Evolutionary conservation across 768 basidiomycete genomes (phyloP).

Genomic region (Leccinum subgranulosum): DNA sequence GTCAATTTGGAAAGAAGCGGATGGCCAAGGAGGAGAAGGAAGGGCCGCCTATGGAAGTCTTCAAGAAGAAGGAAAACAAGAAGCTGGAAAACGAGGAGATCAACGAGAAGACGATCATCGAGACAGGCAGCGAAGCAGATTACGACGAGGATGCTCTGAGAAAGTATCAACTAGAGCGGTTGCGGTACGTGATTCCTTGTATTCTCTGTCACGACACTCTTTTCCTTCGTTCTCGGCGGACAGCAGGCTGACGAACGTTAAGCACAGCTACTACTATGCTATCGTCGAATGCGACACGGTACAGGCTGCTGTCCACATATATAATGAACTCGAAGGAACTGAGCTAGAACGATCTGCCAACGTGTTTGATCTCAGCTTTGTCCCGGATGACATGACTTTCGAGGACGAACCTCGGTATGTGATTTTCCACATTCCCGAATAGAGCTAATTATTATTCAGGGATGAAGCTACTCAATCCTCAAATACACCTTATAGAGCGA

Average conservation of each 20-base stretch:
- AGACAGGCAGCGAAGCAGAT: conserved; percentile 61
- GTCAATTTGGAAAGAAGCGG: conserved; percentile 86
- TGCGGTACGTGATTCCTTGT: conserved; percentile 52
- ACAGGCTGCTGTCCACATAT: conserved; percentile 74
- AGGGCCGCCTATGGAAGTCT: conserved; percentile 85
- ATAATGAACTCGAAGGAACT: conserved; percentile 85
- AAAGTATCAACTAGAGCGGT: conserved; percentile 88
- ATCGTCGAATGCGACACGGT: conserved; percentile 84
- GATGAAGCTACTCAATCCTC: conserved; percentile 79
- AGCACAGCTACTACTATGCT: conserved; percentile 88
- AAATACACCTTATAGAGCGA: conserved; percentile 57
- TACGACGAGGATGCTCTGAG: conserved; percentile 87
- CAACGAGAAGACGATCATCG: conserved; percentile 60
- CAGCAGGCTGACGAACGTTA: conserved; percentile 6
- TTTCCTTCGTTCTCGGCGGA: not conserved
- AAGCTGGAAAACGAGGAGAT: conserved; percentile 49
- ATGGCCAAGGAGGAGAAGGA: conserved; percentile 85
- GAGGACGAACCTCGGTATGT: conserved; percentile 70
- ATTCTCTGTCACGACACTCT: not conserved
- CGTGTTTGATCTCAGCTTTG: conserved; percentile 91
- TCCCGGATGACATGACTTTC: conserved; percentile 86
- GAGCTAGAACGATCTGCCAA: conserved; percentile 97
- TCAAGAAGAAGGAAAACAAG: conserved; percentile 52
- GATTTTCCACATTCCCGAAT: not conserved
- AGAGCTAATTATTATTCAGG: conserved; percentile 36